Base-by-base conservation (phyloP, 257 asterid genomes). In the Gynochthodes officinalis region DNA sequence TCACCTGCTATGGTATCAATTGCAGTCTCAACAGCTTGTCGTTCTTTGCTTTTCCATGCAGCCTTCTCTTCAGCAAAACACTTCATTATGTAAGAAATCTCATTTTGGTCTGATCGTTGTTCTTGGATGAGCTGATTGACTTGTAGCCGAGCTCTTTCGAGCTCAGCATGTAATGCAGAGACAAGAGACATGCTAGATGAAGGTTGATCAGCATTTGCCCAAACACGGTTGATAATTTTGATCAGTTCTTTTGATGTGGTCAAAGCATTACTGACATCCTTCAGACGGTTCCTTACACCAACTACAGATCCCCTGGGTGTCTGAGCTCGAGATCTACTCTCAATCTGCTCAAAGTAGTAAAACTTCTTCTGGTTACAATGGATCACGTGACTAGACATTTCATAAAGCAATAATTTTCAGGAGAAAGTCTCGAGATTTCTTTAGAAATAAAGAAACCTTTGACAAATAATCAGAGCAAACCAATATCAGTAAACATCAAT, bases 91-190 rank as follows among this genome's bases (percentile, higher is more conserved):
- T 88, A 84, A 80, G 68, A 84, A n/a, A 88, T 72, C 75, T 89
- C 97, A 18, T 77, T 79, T 69, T 84, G 88, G 54, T 87, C 92
- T 0, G 86, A 74, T 5, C 84, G 84, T 48, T 86, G 92, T 64
- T 91, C 98, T 61, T 87, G 98, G 84, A 93, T 83, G 12, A 89
- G 82, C 69, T 89, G 96, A 67, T 94, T 91, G 25, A 89, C 95
- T 76, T 86, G 97, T 23, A 91, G 78, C 28, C 97, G 97, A 28
- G 96, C 97, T 68, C 99, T 80, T 84, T 94, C 99, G 19, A 94
- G 97, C 90, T 94, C 99, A 4, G 95, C 82, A 70, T 91, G 95
- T 63, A 94, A 92, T 21, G 99, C 98, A 2, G 98, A 89, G 85
- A 94, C 83, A 25, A 94, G 88, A 44, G 97, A 87, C 77, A 78